These are phyloP conservation scores for Trichoderma sp. DNA, from an alignment of 2,329 filamentous ascomycete genomes.

Conservation along the genomic window DNA sequence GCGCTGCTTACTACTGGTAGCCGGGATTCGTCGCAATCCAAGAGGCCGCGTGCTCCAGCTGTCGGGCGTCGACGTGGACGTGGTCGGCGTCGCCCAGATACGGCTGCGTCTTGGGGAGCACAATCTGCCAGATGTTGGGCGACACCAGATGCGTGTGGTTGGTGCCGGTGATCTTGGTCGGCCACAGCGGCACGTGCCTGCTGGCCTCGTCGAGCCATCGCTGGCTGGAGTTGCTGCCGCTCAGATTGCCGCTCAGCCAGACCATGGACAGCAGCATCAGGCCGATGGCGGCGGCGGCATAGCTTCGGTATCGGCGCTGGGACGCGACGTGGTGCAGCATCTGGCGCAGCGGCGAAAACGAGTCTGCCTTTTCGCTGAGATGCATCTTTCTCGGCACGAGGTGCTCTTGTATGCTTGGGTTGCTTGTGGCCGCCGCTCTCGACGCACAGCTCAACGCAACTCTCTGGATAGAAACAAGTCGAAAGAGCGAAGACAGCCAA, in stretches of 20 bases:
- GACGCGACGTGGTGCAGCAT: background rate
- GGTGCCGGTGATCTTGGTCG: background rate
- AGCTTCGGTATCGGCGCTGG: conserved; percentile 14
- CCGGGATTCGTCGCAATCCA: conserved; percentile 20
- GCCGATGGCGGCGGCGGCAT: conserved; percentile 18
- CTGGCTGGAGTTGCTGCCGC: background rate
- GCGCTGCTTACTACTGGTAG: conserved; percentile 13
- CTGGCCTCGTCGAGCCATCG: background rate
- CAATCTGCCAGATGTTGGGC: conserved; percentile 20
- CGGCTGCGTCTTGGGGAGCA: conserved; percentile 15
- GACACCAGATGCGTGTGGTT: conserved; percentile 10
- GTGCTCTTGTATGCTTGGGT: background rate
- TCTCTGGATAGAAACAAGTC: background rate
- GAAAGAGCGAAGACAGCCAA: background rate
- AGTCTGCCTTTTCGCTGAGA: conserved; percentile 11
- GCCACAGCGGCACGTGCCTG: background rate
- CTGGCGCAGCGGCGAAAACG: conserved; percentile 6
- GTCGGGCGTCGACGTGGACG: background rate
- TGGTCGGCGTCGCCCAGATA: background rate
- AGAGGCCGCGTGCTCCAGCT: conserved; percentile 16
- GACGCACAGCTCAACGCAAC: background rate
- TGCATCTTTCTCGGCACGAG: background rate
- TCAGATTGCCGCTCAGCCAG: conserved; percentile 9
- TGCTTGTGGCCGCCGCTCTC: background rate
- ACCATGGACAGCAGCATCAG: conserved; percentile 11